Conservation (phyloP, 306 rosid species). For the Quercus rubra region DNA sequence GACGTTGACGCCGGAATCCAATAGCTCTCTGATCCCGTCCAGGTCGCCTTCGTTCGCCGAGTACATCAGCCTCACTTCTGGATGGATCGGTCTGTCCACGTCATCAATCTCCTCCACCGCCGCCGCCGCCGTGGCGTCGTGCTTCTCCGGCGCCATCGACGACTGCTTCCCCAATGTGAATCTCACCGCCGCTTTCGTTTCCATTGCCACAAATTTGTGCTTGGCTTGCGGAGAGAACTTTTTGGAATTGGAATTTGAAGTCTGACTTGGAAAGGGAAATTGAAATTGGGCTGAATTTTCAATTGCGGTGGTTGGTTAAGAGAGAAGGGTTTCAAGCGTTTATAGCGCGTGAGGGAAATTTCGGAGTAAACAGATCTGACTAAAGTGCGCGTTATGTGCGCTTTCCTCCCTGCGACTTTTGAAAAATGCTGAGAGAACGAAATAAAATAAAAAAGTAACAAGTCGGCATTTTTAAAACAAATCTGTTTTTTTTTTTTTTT, state of each 20-base stretch:
- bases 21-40: constrained; percentile 69
- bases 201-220: constrained; percentile 35
- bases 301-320: not conserved
- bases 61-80: constrained; percentile 73
- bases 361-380: not conserved
- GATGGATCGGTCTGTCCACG: constrained; percentile 38
- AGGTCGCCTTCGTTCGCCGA: constrained; percentile 71
- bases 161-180: constrained; percentile 79
- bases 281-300: too few relatives aligned
- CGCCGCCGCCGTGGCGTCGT: too few relatives aligned
- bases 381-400: not conserved
- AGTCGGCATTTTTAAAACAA: too few relatives aligned
- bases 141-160: constrained; percentile 70
- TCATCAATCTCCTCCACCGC: not conserved
- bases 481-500: too few relatives aligned
- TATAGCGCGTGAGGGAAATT: constrained; percentile 34
- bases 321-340: not conserved
- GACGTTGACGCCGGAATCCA: constrained; percentile 63
- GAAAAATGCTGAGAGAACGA: too few relatives aligned
- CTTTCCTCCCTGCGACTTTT: not conserved
- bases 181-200: constrained; percentile 51
- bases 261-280: too few relatives aligned
- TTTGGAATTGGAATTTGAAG: too few relatives aligned
- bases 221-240: too few relatives aligned
- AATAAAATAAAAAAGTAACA: too few relatives aligned